Base-by-base conservation (phyloP, 2,329 filamentous ascomycete species). In the Stagonosporopsis chrysanthemi region DNA sequence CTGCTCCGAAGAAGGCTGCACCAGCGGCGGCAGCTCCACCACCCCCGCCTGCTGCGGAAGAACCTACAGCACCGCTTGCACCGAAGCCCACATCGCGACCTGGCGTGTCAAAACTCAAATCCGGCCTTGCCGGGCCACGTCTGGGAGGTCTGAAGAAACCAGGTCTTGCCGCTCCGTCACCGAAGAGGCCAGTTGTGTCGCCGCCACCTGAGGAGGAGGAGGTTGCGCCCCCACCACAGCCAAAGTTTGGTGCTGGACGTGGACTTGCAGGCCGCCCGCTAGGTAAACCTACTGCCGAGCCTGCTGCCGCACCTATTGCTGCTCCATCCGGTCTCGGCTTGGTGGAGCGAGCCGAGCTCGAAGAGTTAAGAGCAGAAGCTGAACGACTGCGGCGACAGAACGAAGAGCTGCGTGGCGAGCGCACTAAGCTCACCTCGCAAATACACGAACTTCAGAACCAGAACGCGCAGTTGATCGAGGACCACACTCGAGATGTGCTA, bases 391-490 rank as follows among this genome's bases (percentile, higher is more conserved):
- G 85, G 22, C 87, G 88, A 52, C 86, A 91, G 63, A 86, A 88
- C 9, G 92, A 97, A 51, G 93, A 97, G 41, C 81, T 93, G 66
- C 87, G 91, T 52, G 86, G 91, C 43, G 94, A 97, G 72, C 88
- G 91, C 61, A 86, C 88, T 56, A 93, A 89, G 70, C 84, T 97
- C 45, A 85, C 88, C 58, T 95, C 92, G 0, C 92, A 97, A 75
- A 89, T 98, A 39, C 90, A 94, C 66, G 95, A 98, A 77, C 84
- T 99, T 28, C 96, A 97, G 78, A 96, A 97, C 69, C 92, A 97
- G 74, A 99, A 99, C 70, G 95, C 95, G 23, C 90, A 95, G 62
- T 83, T 99, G 31, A 99, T 99, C 60, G 95, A 99, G 77, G 94
- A 98, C 69, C 94, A 98, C 75, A 99, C 95, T 0, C 86, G 94